These are phyloP conservation scores for Verticillium albo-atrum DNA, from an alignment of 2,329 filamentous ascomycete genomes.

Conservation along the genomic window DNA sequence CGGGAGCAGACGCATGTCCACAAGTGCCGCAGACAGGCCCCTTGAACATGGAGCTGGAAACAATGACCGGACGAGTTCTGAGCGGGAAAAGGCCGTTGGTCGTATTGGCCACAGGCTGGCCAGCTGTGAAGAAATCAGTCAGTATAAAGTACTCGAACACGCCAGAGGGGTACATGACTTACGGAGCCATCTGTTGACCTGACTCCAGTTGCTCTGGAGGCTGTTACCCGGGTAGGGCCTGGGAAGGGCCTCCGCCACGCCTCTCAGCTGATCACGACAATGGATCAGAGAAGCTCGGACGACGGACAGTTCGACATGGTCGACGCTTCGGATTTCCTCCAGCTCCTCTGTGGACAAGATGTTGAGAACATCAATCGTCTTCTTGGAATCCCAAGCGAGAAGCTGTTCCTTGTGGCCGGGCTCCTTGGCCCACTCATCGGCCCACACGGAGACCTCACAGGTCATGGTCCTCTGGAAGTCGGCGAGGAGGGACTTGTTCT, in stretches of 20 bases:
- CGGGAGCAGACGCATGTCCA: background rate
- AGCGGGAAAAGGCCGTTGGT: constrained; percentile 1
- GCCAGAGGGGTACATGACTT: constrained; percentile 8
- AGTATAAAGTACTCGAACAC: background rate
- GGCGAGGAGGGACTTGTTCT: constrained; percentile 30
- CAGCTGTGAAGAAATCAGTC: background rate
- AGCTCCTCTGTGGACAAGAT: constrained; percentile 22
- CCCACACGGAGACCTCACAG: constrained; percentile 28
- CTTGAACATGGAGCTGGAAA: background rate
- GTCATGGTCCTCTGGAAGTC: constrained; percentile 19
- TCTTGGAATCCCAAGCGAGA: constrained; percentile 19
- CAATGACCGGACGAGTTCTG: background rate
- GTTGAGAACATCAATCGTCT: constrained; percentile 17
- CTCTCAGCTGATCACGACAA: constrained; percentile 21
- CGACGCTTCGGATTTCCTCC: constrained; percentile 20
- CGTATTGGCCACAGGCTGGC: background rate
- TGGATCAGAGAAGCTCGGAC: constrained; percentile 26
- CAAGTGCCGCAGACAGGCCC: background rate
- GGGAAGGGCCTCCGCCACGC: background rate
- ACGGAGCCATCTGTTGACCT: constrained; percentile 33
- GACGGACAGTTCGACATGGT: constrained; percentile 22
- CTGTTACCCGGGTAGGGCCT: constrained; percentile 12
- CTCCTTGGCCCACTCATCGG: constrained; percentile 27
- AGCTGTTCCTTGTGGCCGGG: constrained; percentile 26
- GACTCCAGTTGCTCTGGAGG: constrained; percentile 19